Evolutionary conservation across 345 rosid genomes (phyloP).

Genomic region (Ceriops decandra): DNA sequence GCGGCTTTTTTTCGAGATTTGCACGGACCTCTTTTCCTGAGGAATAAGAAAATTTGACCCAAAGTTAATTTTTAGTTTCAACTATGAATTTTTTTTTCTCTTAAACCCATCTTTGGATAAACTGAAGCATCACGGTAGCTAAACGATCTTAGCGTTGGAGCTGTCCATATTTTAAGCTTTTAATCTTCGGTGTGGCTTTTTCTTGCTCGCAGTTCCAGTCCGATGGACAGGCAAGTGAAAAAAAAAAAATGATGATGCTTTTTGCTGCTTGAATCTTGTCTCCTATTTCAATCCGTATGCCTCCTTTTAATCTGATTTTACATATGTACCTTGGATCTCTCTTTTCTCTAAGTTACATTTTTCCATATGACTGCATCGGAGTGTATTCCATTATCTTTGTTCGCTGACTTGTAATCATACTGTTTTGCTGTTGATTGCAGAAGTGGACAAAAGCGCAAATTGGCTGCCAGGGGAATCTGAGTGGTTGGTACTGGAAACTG

Average conservation of each 20-base stretch:
- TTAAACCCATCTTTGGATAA: constrained; percentile 1
- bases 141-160: background rate
- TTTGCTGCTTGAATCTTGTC: constrained; percentile 2
- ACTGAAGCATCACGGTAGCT: background rate
- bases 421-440: constrained; percentile 8
- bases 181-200: background rate
- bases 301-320: constrained; percentile 1
- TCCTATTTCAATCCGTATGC: background rate
- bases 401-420: background rate
- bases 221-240: background rate
- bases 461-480: constrained; percentile 14
- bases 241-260: background rate
- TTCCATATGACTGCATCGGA: background rate
- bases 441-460: constrained; percentile 10
- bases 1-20: constrained; percentile 1
- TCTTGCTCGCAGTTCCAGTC: background rate
- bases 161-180: background rate
- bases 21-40: constrained; percentile 10
- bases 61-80: background rate
- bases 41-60: background rate
- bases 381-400: background rate
- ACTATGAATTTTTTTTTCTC: constrained; percentile 9
- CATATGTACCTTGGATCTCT: constrained; percentile 9
- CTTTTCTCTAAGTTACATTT: constrained; percentile 1
- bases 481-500: constrained; percentile 16